Percentiles rank a stretch among this genome's conserved stretches.
phyloP scores from a whole-genome alignment of 768 basidiomycete genomes.

The Leccinum boreale region DNA sequence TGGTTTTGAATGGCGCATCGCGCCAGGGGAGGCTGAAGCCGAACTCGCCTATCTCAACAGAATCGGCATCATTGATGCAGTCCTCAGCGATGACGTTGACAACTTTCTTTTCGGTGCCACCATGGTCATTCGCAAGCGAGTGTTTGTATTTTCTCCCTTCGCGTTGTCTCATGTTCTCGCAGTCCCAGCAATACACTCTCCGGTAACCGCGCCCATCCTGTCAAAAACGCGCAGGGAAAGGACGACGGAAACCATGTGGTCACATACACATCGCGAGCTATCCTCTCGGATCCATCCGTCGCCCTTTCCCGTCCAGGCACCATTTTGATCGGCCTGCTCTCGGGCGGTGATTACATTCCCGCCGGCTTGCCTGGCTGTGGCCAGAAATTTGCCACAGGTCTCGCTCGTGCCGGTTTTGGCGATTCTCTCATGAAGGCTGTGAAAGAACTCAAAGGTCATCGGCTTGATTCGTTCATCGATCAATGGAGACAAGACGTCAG shows the following conservation, averaged over 20 bases:
- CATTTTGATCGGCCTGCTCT: slow-evolving; percentile 78
- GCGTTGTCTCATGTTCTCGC: slow-evolving; percentile 6
- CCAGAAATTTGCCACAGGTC: slow-evolving; percentile 64
- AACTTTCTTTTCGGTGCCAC: slow-evolving; percentile 87
- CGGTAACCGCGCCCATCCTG: slow-evolving; percentile 63
- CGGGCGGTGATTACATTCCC: slow-evolving; percentile 88
- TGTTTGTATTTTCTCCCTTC: neutral
- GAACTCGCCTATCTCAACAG: slow-evolving; percentile 85
- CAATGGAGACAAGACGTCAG: slow-evolving; percentile 62
- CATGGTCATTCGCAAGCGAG: slow-evolving; percentile 81
- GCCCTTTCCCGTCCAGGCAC: slow-evolving; percentile 61
- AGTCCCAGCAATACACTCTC: slow-evolving; percentile 72
- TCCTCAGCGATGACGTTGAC: slow-evolving; percentile 92
- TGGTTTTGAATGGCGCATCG: slow-evolving; percentile 77
- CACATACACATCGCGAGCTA: slow-evolving; percentile 36
- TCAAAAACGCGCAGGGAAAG: slow-evolving; percentile 62
- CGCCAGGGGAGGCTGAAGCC: slow-evolving; percentile 94
- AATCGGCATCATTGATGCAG: slow-evolving; percentile 79
- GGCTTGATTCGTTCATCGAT: slow-evolving; percentile 52
- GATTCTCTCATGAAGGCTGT: slow-evolving; percentile 65
- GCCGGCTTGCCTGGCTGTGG: slow-evolving; percentile 70
- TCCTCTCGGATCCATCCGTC: slow-evolving; percentile 44
- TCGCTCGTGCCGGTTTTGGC: slow-evolving; percentile 81
- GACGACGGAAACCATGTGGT: slow-evolving; percentile 69
- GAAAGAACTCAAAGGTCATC: slow-evolving; percentile 40